Base-by-base conservation (phyloP, 306 rosid genomes). In the Dryas octopetala region DNA sequence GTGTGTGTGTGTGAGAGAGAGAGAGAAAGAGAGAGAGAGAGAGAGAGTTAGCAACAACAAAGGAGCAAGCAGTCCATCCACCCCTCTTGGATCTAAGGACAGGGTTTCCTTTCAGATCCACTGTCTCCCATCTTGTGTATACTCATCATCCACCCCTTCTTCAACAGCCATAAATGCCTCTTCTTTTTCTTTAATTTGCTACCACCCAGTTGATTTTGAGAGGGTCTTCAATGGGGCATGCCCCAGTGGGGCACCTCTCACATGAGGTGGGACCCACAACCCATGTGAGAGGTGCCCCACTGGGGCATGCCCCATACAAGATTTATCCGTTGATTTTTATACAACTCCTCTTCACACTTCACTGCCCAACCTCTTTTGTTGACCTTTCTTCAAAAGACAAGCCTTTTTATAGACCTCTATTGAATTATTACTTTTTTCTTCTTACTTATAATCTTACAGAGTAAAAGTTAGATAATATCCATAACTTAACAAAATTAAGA, bases 51-150 rank as follows among this genome's bases (percentile, higher is more conserved):
- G 23, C 23, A 19, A 19, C 23, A 19, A 19, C 23, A 19, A 19
- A 19, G 23, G 23, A 19, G 23, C 98, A 94, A 64, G 98, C 98
- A 48, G 73, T 89, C 97, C 97, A 94, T 57, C 97, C 89, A 38
- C 98, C 98, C 28, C 80, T 73, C 66, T 85, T 86, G 88, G 91
- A 87, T 68, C 93, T 78, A 73, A 82, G 85, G 71, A 84, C 80
- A 3, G 93, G 97, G 58, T 88, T 94, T 32, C 96, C 97, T 61
- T 82, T 88, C 15, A 94, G 96, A 85, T 79, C 87, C 48, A 94
- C 96, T 0, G 92, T 23, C 23, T 94, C 28, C 98, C 97, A 63
- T 94, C 98, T 80, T 91, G 73, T 15, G 97, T 91, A 76, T 86
- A 88, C 14, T 74, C 80, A 38, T 82, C 71, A 32, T 76, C 81